phyloP scores from a whole-genome alignment of 257 asterid species.

The Henckelia pumila region DNA sequence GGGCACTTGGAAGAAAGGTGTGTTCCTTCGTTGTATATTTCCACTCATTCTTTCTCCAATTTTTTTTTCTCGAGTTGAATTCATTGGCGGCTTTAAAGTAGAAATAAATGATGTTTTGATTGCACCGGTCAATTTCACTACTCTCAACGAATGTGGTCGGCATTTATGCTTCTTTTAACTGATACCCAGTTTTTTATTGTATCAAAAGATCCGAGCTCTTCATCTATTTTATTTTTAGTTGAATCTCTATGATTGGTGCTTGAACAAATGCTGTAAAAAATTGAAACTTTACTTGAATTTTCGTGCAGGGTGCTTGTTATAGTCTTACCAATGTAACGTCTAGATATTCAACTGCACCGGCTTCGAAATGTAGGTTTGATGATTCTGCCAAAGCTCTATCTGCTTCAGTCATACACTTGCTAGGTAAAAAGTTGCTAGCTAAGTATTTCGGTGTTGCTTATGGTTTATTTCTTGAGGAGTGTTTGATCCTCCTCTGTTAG shows the following conservation, averaged over 20 bases:
- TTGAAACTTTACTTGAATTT: slow-evolving; percentile 17
- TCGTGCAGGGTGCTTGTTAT: slow-evolving; percentile 51
- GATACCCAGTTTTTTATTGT: background rate
- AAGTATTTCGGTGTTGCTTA: slow-evolving; percentile 2
- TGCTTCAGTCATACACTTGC: slow-evolving; percentile 35
- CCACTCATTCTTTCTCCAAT: background rate
- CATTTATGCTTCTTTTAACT: background rate
- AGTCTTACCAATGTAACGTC: slow-evolving; percentile 40
- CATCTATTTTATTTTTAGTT: background rate
- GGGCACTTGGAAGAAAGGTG: slow-evolving; percentile 63
- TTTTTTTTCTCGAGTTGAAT: background rate
- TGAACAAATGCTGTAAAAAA: background rate
- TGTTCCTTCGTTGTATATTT: background rate
- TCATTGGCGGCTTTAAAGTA: background rate
- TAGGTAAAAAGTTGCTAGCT: slow-evolving; percentile 38
- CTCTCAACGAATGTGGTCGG: background rate
- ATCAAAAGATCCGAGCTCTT: slow-evolving; percentile 6
- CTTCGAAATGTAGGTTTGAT: slow-evolving; percentile 39
- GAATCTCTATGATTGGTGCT: slow-evolving; percentile 5
- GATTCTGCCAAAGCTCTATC: slow-evolving; percentile 37
- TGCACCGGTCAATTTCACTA: no score
- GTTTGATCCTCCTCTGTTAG: background rate
- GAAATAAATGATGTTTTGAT: no score
- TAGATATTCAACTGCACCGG: slow-evolving; percentile 35
- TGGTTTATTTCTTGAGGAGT: background rate